phyloP scores from a whole-genome alignment of 148 eudicot genomes.

The Talinum fruticosum region DNA sequence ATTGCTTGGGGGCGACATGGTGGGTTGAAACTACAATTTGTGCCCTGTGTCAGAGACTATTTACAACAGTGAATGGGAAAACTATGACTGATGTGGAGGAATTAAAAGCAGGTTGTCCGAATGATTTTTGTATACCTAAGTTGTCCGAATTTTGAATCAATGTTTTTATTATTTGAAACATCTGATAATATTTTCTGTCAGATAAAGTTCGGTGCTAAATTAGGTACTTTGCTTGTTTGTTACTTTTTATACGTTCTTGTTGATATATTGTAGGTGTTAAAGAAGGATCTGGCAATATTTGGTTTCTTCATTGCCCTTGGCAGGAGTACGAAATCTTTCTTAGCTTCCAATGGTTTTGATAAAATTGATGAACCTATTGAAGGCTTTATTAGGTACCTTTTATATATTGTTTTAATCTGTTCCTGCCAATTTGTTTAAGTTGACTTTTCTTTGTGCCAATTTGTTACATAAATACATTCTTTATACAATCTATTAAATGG shows the following conservation, averaged over 20 bases:
- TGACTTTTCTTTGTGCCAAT: not conserved
- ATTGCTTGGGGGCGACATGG: no score
- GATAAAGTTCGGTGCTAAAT: not conserved
- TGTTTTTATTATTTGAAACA: not conserved
- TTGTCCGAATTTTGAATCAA: not conserved
- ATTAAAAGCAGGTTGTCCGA: not conserved
- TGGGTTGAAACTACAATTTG: not conserved
- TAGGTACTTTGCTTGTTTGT: not conserved
- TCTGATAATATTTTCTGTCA: not conserved
- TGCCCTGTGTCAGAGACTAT: not conserved
- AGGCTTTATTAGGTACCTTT: slow-evolving; percentile 65
- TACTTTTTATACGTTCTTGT: not conserved
- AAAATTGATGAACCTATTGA: slow-evolving; percentile 65
- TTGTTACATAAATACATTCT: not conserved
- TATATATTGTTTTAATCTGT: not conserved
- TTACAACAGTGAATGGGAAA: not conserved
- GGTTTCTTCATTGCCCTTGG: slow-evolving; percentile 95
- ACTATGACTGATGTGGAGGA: not conserved
- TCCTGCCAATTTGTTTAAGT: not conserved
- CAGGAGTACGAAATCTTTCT: slow-evolving; percentile 73
- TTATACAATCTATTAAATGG: not conserved
- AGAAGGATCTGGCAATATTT: slow-evolving; percentile 92
- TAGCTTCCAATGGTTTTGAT: slow-evolving; percentile 70
- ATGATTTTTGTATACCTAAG: no score
- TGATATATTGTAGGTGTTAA: slow-evolving; percentile 59